Evolutionary conservation across 2,329 filamentous ascomycete genomes (phyloP).

Genomic region (Coniochaeta ligniaria): DNA sequence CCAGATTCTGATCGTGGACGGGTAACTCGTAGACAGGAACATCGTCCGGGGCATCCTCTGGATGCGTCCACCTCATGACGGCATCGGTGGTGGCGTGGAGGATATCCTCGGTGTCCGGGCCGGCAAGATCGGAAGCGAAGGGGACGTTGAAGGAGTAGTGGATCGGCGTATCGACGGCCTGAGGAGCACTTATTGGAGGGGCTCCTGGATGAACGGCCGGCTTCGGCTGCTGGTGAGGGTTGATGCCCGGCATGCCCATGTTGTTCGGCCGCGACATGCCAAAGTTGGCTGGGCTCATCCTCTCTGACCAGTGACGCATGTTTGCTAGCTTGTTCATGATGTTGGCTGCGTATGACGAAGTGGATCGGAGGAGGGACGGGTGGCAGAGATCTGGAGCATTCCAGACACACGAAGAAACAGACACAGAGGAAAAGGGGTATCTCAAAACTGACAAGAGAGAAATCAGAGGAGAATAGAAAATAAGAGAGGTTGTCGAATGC

Average conservation of each 20-base stretch:
- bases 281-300: conserved; percentile 58
- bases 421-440: conserved; percentile 34
- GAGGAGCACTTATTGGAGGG: conserved; percentile 57
- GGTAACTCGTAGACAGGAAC: conserved; percentile 83
- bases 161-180: conserved; percentile 68
- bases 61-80: conserved; percentile 87
- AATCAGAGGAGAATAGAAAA: conserved; percentile 11
- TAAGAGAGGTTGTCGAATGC: conserved; percentile 15
- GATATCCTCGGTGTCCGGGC: conserved; percentile 90
- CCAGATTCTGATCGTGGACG: conserved; percentile 83
- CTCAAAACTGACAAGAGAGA: conserved; percentile 14
- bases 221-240: conserved; percentile 50
- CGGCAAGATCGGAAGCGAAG: conserved; percentile 85
- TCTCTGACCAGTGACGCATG: conserved; percentile 66
- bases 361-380: conserved; percentile 1
- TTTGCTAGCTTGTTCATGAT: conserved; percentile 66
- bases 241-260: conserved; percentile 48
- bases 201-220: conserved; percentile 30
- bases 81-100: conserved; percentile 86
- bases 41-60: conserved; percentile 77
- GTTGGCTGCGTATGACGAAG: conserved; percentile 13
- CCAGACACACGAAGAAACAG: conserved; percentile 2
- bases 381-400: conserved; percentile 1
- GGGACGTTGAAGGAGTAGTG: conserved; percentile 97
- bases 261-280: conserved; percentile 50